A percentile compares a stretch with the other conserved stretches of the same genome.
These are phyloP conservation scores for Pichia norvegensis DNA, from an alignment of 1,139 yeast genomes.

Conservation along the genomic window DNA sequence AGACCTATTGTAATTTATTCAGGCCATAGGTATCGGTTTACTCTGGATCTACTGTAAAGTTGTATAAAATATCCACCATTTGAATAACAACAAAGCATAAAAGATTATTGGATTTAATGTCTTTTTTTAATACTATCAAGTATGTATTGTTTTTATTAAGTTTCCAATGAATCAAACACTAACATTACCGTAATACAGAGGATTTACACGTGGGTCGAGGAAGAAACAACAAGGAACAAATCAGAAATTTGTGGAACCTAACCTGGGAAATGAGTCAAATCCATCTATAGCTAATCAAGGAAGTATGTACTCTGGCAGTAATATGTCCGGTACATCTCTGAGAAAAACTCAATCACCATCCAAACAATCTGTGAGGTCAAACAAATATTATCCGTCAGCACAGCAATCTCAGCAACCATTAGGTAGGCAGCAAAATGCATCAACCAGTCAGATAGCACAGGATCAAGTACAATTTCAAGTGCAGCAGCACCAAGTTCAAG, in stretches of 20 bases:
- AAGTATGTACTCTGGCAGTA: constrained; percentile 29
- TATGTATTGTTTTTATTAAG: constrained; percentile 20
- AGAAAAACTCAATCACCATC: constrained; percentile 30
- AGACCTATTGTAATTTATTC: too few species aligned
- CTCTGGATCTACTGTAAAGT: too few species aligned
- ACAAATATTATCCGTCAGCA: constrained; percentile 17
- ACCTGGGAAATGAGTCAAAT: constrained; percentile 23
- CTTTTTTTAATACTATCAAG: constrained; percentile 39
- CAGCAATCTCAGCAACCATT: constrained; percentile 30
- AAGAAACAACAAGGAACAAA: constrained; percentile 31
- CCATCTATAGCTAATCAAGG: constrained; percentile 17
- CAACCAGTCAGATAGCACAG: constrained; percentile 4
- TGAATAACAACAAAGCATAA: too few species aligned
- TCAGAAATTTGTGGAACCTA: constrained; percentile 21
- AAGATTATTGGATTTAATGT: constrained; percentile 25
- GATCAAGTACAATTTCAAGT: constrained; percentile 6
- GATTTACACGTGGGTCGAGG: constrained; percentile 58
- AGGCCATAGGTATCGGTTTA: too few species aligned
- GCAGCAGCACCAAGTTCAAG: constrained; percentile 6
- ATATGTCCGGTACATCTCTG: constrained; percentile 29
- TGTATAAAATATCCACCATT: too few species aligned
- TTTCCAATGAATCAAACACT: neutral
- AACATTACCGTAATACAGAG: constrained; percentile 32
- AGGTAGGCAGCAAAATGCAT: constrained; percentile 1
- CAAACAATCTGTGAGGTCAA: constrained; percentile 26